Evolutionary conservation across 345 rosid genomes (phyloP).

Genomic region (Pelargonium nanum): DNA sequence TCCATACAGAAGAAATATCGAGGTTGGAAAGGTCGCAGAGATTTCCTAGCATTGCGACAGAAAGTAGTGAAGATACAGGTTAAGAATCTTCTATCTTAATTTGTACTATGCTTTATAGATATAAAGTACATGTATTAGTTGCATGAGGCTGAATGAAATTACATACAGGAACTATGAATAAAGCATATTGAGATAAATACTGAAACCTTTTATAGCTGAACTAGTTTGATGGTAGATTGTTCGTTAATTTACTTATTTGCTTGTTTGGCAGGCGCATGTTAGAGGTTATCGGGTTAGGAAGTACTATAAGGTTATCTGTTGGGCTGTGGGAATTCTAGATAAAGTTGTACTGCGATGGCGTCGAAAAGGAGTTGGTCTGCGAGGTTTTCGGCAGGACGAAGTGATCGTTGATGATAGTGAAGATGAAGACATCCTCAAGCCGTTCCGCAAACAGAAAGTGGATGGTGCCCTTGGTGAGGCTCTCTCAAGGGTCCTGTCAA

Average conservation of each 20-base stretch:
- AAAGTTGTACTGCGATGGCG: constrained; percentile 85
- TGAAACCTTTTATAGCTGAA: not conserved
- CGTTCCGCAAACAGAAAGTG: constrained; percentile 78
- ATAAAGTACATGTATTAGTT: too few species aligned
- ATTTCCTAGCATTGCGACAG: constrained; percentile 54
- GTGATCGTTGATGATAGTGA: constrained; percentile 49
- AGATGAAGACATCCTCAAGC: constrained; percentile 86
- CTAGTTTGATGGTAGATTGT: not conserved
- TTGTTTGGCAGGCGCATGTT: constrained; percentile 66
- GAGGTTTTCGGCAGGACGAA: constrained; percentile 47
- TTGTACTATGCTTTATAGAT: not conserved
- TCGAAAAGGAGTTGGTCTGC: constrained; percentile 76
- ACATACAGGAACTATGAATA: too few species aligned
- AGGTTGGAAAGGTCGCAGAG: constrained; percentile 80
- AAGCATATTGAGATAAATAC: too few species aligned
- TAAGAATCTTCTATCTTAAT: not conserved
- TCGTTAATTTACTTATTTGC: not conserved
- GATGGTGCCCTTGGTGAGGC: constrained; percentile 67
- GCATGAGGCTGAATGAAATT: too few species aligned
- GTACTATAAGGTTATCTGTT: constrained; percentile 67
- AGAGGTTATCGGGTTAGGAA: constrained; percentile 88
- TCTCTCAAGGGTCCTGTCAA: constrained; percentile 66
- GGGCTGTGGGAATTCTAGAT: constrained; percentile 89
- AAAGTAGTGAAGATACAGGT: constrained; percentile 95
- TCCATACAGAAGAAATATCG: constrained; percentile 96